Evolutionary conservation across 164 flowering plant species (phyloP).

Genomic region (Sextonia rubra): DNA sequence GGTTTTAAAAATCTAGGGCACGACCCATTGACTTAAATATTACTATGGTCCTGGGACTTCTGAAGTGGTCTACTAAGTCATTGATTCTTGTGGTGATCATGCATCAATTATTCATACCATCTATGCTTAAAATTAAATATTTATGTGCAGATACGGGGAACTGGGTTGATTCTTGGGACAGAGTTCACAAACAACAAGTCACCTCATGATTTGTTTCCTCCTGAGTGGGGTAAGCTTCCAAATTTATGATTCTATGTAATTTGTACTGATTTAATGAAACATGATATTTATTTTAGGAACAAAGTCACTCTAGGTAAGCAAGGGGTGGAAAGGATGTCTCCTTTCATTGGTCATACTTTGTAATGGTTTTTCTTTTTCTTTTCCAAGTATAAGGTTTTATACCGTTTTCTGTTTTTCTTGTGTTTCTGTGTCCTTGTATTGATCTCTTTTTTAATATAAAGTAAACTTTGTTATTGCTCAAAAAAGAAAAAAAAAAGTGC

Average conservation of each 20-base stretch:
- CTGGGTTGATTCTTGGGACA: constrained; percentile 86
- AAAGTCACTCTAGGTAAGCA: neutral
- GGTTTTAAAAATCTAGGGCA: no score
- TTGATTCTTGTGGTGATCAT: neutral
- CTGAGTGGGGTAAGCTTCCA: constrained; percentile 81
- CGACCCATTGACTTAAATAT: no score
- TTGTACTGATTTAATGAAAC: neutral
- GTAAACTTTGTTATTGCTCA: no score
- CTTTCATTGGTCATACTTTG: neutral
- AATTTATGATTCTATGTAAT: neutral
- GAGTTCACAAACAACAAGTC: constrained; percentile 93
- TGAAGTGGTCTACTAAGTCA: neutral
- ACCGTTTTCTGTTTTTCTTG: no score
- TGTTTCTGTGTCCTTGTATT: no score
- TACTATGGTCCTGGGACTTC: no score
- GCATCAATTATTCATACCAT: constrained; percentile 6
- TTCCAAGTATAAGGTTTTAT: no score
- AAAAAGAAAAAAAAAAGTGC: no score
- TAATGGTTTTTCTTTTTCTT: no score
- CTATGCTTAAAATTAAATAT: neutral
- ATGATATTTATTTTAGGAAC: neutral
- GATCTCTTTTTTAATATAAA: no score
- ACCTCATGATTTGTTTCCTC: constrained; percentile 84
- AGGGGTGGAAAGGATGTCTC: neutral
- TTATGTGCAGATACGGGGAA: constrained; percentile 77